Evolutionary conservation across 805 yeast species (phyloP).

Genomic region (Myxozyma geophila): DNA sequence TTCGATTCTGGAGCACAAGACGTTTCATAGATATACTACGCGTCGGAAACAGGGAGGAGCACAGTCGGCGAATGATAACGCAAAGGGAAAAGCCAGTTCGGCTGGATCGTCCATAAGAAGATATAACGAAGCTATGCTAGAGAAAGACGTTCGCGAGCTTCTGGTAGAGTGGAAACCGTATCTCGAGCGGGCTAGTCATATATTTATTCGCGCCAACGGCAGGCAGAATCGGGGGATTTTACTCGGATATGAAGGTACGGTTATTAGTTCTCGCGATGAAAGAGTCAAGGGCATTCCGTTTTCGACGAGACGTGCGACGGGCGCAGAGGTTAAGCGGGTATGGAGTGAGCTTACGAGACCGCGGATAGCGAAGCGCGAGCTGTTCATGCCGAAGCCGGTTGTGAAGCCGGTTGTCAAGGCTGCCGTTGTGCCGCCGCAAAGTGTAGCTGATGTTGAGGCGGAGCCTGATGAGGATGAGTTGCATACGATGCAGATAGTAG

Average conservation of each 20-base stretch:
- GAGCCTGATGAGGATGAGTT: constrained; percentile 48
- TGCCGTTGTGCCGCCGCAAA: constrained; percentile 20
- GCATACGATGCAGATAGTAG: constrained; percentile 62
- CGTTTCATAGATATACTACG: constrained; percentile 93
- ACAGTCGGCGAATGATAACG: constrained; percentile 88
- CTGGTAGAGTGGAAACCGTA: constrained; percentile 66
- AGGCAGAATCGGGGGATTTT: constrained; percentile 65
- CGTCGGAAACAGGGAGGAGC: constrained; percentile 98
- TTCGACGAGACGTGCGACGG: constrained; percentile 86
- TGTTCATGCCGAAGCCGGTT: constrained; percentile 40
- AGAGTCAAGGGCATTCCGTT: constrained; percentile 80
- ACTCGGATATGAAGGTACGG: constrained; percentile 64
- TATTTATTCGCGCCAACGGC: constrained; percentile 83
- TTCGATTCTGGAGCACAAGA: constrained; percentile 70
- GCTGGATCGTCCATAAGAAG: constrained; percentile 92
- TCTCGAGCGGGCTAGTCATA: constrained; percentile 64
- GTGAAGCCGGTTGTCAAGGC: background rate
- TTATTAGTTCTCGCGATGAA: constrained; percentile 59
- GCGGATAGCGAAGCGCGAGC: constrained; percentile 59
- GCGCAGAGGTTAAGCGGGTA: constrained; percentile 75
- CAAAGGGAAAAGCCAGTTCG: constrained; percentile 92
- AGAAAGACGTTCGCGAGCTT: constrained; percentile 74
- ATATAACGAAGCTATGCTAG: constrained; percentile 83
- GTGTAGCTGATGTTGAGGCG: constrained; percentile 38
- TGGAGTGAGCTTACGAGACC: constrained; percentile 80